Evolutionary conservation across 2,329 filamentous ascomycete species (phyloP).

Genomic region (Alternaria brassicae): DNA sequence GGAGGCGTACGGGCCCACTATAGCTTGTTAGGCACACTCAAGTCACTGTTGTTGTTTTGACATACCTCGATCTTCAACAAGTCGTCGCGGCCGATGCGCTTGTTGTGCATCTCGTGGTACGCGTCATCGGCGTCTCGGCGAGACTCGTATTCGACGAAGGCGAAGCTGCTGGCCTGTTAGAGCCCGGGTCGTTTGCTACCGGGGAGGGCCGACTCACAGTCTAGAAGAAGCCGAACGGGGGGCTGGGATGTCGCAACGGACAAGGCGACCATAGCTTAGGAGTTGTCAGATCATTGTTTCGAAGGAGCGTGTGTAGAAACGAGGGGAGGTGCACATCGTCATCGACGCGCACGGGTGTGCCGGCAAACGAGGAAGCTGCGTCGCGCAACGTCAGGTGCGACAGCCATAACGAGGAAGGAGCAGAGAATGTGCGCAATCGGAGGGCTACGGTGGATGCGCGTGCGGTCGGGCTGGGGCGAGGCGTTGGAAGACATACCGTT

Average conservation of each 20-base stretch:
- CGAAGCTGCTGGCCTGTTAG: slow-evolving; percentile 72
- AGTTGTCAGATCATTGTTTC: slow-evolving; percentile 55
- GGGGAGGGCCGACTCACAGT: slow-evolving; percentile 73
- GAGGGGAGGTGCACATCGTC: slow-evolving; percentile 13
- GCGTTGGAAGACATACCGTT: slow-evolving; percentile 84
- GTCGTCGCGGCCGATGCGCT: slow-evolving; percentile 94
- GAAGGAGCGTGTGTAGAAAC: slow-evolving; percentile 22
- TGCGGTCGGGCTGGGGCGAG: slow-evolving; percentile 45
- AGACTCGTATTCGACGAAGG: slow-evolving; percentile 99
- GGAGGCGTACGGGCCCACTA: slow-evolving; percentile 98
- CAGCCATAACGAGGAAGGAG: background rate
- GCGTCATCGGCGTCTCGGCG: slow-evolving; percentile 98
- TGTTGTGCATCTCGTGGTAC: slow-evolving; percentile 99
- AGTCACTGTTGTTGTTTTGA: slow-evolving; percentile 2
- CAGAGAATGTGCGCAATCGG: slow-evolving; percentile 18
- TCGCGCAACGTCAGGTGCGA: slow-evolving; percentile 8
- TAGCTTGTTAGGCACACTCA: slow-evolving; percentile 25
- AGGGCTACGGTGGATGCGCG: slow-evolving; percentile 30
- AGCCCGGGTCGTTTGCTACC: slow-evolving; percentile 7
- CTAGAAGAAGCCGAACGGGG: slow-evolving; percentile 91
- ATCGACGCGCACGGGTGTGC: slow-evolving; percentile 2
- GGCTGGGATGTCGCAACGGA: slow-evolving; percentile 97
- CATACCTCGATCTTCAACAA: slow-evolving; percentile 94
- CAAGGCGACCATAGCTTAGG: slow-evolving; percentile 89
- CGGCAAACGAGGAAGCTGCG: slow-evolving; percentile 34